These are phyloP conservation scores for Talaromyces piceae DNA, from an alignment of 2,329 filamentous ascomycete species.

Conservation along the genomic window DNA sequence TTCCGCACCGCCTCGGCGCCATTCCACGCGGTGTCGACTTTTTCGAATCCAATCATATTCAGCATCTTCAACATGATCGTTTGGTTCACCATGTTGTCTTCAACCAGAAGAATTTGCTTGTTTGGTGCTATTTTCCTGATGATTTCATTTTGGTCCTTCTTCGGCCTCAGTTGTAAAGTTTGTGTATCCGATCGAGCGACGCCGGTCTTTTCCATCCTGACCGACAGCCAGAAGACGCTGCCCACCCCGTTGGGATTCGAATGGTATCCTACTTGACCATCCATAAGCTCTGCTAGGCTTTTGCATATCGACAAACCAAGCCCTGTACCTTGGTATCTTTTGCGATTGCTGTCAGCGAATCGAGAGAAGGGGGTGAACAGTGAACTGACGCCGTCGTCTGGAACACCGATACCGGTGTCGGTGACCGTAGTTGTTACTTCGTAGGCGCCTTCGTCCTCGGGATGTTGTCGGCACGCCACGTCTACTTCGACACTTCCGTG, in stretches of 20 bases:
- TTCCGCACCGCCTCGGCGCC: constrained; percentile 38
- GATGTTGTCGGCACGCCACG: constrained; percentile 35
- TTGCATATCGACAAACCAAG: constrained; percentile 53
- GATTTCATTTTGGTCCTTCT: constrained; percentile 13
- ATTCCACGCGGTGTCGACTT: constrained; percentile 37
- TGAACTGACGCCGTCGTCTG: constrained; percentile 35
- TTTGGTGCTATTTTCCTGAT: constrained; percentile 32
- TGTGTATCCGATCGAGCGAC: constrained; percentile 22
- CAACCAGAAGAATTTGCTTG: constrained; percentile 36
- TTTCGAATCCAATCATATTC: constrained; percentile 34
- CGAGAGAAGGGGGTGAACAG: constrained; percentile 53
- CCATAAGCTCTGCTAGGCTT: constrained; percentile 50
- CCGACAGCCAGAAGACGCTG: constrained; percentile 48
- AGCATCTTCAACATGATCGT: constrained; percentile 35
- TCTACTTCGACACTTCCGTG: constrained; percentile 45
- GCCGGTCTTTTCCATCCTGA: constrained; percentile 34
- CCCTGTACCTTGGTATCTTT: constrained; percentile 50
- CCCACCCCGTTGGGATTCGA: constrained; percentile 41
- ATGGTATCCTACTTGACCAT: constrained; percentile 43
- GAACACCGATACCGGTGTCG: constrained; percentile 50
- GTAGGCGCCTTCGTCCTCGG: constrained; percentile 33
- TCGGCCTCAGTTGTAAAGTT: constrained; percentile 16
- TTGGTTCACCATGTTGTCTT: constrained; percentile 39
- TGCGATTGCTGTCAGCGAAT: constrained; percentile 47
- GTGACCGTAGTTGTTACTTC: constrained; percentile 46